phyloP scores from a whole-genome alignment of 352 stramenopile genomes.

The Globisporangium cederbergense region DNA sequence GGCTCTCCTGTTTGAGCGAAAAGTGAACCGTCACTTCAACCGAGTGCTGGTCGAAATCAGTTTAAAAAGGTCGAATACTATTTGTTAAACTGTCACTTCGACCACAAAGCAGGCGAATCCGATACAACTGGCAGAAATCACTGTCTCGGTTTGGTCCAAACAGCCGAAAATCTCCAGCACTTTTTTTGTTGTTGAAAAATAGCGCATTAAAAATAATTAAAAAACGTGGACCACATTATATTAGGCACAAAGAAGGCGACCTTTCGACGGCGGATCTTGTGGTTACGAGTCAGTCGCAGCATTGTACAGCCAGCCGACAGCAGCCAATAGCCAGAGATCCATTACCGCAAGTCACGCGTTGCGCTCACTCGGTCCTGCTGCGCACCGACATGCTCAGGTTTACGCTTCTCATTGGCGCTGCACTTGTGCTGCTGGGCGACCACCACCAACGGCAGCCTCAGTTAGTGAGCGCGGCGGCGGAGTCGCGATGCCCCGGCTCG shows the following conservation, averaged over 20 bases:
- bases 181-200: too few relatives aligned
- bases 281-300: background rate
- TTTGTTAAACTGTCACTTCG: too few relatives aligned
- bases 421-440: constrained; percentile 12
- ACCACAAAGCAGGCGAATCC: too few relatives aligned
- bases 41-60: too few relatives aligned
- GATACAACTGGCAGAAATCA: too few relatives aligned
- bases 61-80: too few relatives aligned
- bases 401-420: background rate
- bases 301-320: background rate
- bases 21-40: too few relatives aligned
- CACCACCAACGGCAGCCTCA: background rate
- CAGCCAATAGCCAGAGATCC: background rate
- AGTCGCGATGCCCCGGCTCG: constrained; percentile 44
- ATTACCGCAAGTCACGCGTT: background rate
- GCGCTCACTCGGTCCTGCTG: background rate
- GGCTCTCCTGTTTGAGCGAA: too few relatives aligned
- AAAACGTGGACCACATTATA: background rate
- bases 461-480: constrained; percentile 19
- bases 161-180: too few relatives aligned
- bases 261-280: constrained; percentile 1
- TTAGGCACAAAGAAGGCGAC: background rate
- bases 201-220: too few relatives aligned
- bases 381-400: background rate
- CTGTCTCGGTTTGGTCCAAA: too few relatives aligned